Conservation (phyloP, 2,329 filamentous ascomycete species). For the Chrysoporthe cubensis region DNA sequence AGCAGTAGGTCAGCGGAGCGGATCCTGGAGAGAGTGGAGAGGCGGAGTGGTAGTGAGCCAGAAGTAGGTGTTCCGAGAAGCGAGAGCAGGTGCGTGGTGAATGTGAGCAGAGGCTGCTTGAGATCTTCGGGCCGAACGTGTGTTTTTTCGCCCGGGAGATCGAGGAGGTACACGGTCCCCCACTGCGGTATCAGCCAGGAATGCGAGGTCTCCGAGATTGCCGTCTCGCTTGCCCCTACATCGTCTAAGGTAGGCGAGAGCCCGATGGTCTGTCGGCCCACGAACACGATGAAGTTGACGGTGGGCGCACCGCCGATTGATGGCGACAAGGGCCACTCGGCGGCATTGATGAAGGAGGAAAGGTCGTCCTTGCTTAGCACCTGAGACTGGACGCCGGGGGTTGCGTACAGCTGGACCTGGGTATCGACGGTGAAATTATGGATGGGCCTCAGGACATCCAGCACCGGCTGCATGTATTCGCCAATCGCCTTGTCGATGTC, state of each 20-base stretch:
- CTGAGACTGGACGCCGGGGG: constrained; percentile 63
- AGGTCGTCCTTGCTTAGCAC: constrained; percentile 83
- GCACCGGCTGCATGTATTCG: constrained; percentile 79
- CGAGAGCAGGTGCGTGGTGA: constrained; percentile 86
- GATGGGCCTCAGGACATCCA: constrained; percentile 78
- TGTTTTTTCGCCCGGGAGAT: constrained; percentile 45
- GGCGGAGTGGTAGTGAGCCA: constrained; percentile 81
- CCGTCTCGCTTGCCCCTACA: constrained; percentile 34
- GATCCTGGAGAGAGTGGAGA: constrained; percentile 84
- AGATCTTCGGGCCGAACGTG: constrained; percentile 69
- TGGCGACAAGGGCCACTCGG: constrained; percentile 94
- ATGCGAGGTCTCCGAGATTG: constrained; percentile 54
- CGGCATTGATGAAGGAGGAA: constrained; percentile 94
- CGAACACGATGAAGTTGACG: constrained; percentile 92
- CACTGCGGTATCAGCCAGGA: constrained; percentile 95
- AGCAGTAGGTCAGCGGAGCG: constrained; percentile 83
- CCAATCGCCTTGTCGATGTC: constrained; percentile 82
- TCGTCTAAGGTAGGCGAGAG: constrained; percentile 32
- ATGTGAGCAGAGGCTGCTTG: constrained; percentile 81
- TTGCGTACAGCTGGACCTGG: constrained; percentile 93
- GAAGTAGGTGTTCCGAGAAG: constrained; percentile 83
- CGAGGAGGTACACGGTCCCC: constrained; percentile 72
- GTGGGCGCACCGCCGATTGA: constrained; percentile 93
- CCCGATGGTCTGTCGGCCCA: constrained; percentile 75
- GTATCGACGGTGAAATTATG: constrained; percentile 97